phyloP scores from a whole-genome alignment of 768 basidiomycete species.

The Candolleomyces eurysporus region DNA sequence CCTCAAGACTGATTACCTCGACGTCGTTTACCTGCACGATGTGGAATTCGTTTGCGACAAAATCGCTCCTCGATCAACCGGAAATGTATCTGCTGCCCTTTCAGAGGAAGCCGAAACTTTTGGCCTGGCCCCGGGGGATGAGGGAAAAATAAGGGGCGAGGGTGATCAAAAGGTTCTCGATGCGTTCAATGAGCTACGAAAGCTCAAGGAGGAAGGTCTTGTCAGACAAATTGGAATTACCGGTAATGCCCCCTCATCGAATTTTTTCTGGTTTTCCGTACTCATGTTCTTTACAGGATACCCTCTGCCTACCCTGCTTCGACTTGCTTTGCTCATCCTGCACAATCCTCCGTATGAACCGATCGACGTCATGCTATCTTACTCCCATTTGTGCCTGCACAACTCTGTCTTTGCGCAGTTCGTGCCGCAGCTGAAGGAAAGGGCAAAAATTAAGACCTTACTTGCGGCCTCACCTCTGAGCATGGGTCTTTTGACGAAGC shows the following conservation, averaged over 20 bases:
- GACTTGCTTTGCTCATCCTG: constrained; percentile 72
- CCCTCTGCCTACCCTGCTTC: constrained; percentile 79
- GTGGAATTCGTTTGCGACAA: constrained; percentile 70
- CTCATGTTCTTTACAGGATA: constrained; percentile 48
- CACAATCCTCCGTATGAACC: constrained; percentile 67
- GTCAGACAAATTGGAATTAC: constrained; percentile 77
- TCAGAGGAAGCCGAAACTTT: constrained; percentile 53
- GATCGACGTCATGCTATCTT: constrained; percentile 76
- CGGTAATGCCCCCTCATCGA: constrained; percentile 39
- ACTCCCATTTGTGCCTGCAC: constrained; percentile 78
- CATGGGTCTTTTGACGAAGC: constrained; percentile 72
- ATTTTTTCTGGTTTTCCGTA: neutral
- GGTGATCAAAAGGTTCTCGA: constrained; percentile 73
- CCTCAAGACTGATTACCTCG: constrained; percentile 74
- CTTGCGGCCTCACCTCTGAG: constrained; percentile 79
- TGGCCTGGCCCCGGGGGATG: constrained; percentile 60
- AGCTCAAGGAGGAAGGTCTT: constrained; percentile 70
- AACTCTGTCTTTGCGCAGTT: constrained; percentile 61
- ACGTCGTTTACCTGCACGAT: constrained; percentile 82
- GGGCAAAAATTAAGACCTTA: constrained; percentile 67
- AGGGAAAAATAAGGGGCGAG: constrained; percentile 55
- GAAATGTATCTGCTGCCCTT: constrained; percentile 58
- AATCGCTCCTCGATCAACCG: constrained; percentile 47
- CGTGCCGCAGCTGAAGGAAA: constrained; percentile 51
- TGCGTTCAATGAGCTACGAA: constrained; percentile 63